Percentiles rank a stretch among this genome's conserved stretches.
phyloP scores from a whole-genome alignment of 139 green algal genomes.

The Picochlorum sp. region DNA sequence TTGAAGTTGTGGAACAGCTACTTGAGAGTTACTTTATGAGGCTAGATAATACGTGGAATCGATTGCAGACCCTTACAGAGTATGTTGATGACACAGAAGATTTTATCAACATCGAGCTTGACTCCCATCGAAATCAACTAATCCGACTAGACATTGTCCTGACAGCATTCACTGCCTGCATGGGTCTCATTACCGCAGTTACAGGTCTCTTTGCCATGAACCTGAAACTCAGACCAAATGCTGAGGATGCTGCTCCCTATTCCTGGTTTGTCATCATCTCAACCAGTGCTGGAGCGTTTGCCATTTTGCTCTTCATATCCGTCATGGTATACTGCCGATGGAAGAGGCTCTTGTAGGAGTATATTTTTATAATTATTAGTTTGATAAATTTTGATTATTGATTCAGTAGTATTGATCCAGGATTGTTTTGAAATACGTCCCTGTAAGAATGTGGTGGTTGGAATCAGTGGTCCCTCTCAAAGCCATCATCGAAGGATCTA shows the following conservation, averaged over 20 bases:
- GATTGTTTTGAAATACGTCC: too few relatives aligned
- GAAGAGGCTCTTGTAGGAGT: conserved; percentile 20
- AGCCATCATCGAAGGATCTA: too few relatives aligned
- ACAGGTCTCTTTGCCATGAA: conserved; percentile 91
- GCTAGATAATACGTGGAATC: conserved; percentile 63
- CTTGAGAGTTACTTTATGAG: conserved; percentile 61
- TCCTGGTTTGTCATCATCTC: conserved; percentile 14
- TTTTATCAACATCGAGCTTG: conserved; percentile 91
- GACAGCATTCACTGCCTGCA: conserved; percentile 58
- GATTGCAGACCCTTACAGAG: conserved; percentile 70
- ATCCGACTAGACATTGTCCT: conserved; percentile 74
- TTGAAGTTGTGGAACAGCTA: conserved; percentile 58
- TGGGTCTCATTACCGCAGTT: conserved; percentile 61
- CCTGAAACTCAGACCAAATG: conserved; percentile 21
- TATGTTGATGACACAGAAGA: conserved; percentile 98
- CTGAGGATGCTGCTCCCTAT: conserved; percentile 5
- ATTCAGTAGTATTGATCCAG: too few relatives aligned
- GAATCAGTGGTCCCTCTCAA: too few relatives aligned
- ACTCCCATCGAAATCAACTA: conserved; percentile 78
- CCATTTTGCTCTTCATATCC: conserved; percentile 7
- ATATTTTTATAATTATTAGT: neutral
- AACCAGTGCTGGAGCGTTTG: neutral
- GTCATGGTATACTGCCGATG: conserved; percentile 24
- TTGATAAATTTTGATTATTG: neutral
- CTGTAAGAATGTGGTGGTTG: too few relatives aligned